phyloP scores from a whole-genome alignment of 345 rosid species.

The Raphanus raphanistrum region DNA sequence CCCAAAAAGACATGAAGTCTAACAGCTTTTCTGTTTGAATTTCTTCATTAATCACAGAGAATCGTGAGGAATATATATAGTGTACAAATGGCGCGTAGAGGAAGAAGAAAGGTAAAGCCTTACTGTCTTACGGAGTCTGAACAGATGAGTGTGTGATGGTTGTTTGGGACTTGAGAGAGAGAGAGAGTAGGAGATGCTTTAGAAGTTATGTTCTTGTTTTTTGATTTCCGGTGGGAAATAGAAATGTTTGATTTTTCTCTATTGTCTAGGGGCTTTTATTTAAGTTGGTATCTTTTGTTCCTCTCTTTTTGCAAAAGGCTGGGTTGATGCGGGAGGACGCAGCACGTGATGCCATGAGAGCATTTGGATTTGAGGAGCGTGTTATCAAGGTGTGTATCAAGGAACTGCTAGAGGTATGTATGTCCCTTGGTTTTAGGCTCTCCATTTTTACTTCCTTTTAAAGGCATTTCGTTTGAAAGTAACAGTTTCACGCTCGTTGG shows the following conservation, averaged over 20 bases:
- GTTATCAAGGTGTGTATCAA: conserved; percentile 32
- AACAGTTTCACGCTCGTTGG: background rate
- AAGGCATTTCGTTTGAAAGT: background rate
- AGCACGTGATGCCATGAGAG: conserved; percentile 45
- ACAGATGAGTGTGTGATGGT: background rate
- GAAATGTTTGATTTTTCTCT: too few relatives aligned
- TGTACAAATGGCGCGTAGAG: background rate
- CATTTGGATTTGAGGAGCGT: conserved; percentile 31
- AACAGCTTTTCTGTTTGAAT: background rate
- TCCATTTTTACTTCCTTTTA: background rate
- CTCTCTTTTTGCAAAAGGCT: background rate
- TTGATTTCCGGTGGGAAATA: too few relatives aligned
- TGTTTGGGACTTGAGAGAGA: background rate
- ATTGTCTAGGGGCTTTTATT: too few relatives aligned
- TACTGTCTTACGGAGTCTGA: background rate
- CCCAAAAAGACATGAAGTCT: background rate
- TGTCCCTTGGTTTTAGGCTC: conserved; percentile 1
- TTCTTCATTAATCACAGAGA: background rate
- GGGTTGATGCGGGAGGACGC: conserved; percentile 46
- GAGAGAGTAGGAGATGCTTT: background rate
- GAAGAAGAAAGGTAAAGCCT: background rate
- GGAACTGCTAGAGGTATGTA: conserved; percentile 41
- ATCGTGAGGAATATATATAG: background rate
- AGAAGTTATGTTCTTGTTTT: too few relatives aligned
- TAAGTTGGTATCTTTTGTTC: too few relatives aligned